Percentiles rank a stretch among this genome's conserved stretches.
Evolutionary conservation across 179 eudicot genomes (phyloP).

Genomic region (Nepenthes alata): DNA sequence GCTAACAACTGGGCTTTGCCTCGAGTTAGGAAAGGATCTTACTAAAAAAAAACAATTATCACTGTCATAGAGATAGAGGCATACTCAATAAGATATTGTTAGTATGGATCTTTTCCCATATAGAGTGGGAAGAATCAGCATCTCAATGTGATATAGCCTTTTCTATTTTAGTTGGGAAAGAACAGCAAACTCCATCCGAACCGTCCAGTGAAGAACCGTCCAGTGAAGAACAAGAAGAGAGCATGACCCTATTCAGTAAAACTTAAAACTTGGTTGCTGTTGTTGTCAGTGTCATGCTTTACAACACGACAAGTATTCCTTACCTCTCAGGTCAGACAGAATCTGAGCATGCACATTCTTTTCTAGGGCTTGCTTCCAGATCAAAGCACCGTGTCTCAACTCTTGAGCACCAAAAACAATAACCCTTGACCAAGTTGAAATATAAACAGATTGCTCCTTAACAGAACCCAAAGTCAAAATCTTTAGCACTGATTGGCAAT

Average conservation of each 20-base stretch:
- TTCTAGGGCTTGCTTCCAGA: slow-evolving; percentile 54
- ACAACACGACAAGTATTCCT: not conserved
- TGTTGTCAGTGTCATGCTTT: not conserved
- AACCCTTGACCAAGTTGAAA: slow-evolving; percentile 50
- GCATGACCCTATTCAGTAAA: too few species aligned
- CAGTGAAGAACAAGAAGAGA: too few species aligned
- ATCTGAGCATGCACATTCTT: slow-evolving; percentile 32
- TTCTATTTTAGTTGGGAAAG: too few species aligned
- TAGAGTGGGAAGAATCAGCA: too few species aligned
- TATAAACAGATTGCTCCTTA: slow-evolving; percentile 41
- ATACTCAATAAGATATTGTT: too few species aligned
- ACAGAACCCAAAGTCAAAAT: slow-evolving; percentile 36
- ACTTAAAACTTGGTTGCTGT: not conserved
- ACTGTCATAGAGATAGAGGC: too few species aligned
- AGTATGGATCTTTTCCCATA: too few species aligned
- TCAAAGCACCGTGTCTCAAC: slow-evolving; percentile 45
- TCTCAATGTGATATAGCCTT: too few species aligned
- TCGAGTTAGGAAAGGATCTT: too few species aligned
- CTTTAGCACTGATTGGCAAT: slow-evolving; percentile 30
- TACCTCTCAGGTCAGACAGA: slow-evolving; percentile 55
- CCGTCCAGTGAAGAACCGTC: too few species aligned
- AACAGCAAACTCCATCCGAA: too few species aligned
- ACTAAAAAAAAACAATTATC: too few species aligned
- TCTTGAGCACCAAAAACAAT: slow-evolving; percentile 51
- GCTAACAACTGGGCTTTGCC: not conserved